Percentiles rank a stretch among this genome's conserved stretches.
Conservation (phyloP, 192 early-diverging fungal species). For the Haplosporangium gracile region DNA sequence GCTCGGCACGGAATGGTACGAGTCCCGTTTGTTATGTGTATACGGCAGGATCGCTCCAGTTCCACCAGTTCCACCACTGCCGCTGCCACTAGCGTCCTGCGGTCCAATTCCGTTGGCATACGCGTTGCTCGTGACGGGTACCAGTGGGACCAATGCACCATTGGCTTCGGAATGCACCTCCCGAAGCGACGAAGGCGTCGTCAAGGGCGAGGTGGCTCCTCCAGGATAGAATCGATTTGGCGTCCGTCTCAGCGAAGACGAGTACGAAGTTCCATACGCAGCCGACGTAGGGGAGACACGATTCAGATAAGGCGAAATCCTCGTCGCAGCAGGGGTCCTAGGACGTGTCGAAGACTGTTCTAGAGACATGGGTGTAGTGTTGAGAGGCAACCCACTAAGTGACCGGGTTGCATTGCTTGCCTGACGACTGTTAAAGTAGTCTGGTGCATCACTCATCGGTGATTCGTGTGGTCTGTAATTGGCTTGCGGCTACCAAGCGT, state of each 20-base stretch:
- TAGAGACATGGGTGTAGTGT: constrained; percentile 43
- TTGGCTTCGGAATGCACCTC: constrained; percentile 30
- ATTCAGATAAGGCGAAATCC: constrained; percentile 52
- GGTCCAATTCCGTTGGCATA: constrained; percentile 6
- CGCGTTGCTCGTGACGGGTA: background rate
- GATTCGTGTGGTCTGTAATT: constrained; percentile 25
- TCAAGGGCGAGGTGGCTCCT: constrained; percentile 34
- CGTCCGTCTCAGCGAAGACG: constrained; percentile 30
- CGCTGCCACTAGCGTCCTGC: background rate
- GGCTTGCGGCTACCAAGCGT: constrained; percentile 53
- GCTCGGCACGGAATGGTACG: constrained; percentile 31
- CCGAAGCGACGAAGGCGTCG: constrained; percentile 43
- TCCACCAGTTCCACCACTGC: background rate
- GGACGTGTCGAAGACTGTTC: constrained; percentile 18
- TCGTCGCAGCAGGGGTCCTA: constrained; percentile 38
- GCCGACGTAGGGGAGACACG: constrained; percentile 39
- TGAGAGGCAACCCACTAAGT: constrained; percentile 20
- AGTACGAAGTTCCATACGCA: constrained; percentile 35
- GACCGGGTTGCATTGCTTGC: constrained; percentile 12
- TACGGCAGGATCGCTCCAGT: constrained; percentile 4
- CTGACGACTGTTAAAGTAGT: constrained; percentile 49
- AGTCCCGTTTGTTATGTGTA: constrained; percentile 41
- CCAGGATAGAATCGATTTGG: constrained; percentile 34
- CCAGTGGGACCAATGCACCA: constrained; percentile 4
- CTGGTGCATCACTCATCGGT: constrained; percentile 38